A percentile compares a stretch with the other conserved stretches of the same genome.
These are phyloP conservation scores for Candida loeiensis DNA, from an alignment of 805 yeast genomes.

Conservation along the genomic window DNA sequence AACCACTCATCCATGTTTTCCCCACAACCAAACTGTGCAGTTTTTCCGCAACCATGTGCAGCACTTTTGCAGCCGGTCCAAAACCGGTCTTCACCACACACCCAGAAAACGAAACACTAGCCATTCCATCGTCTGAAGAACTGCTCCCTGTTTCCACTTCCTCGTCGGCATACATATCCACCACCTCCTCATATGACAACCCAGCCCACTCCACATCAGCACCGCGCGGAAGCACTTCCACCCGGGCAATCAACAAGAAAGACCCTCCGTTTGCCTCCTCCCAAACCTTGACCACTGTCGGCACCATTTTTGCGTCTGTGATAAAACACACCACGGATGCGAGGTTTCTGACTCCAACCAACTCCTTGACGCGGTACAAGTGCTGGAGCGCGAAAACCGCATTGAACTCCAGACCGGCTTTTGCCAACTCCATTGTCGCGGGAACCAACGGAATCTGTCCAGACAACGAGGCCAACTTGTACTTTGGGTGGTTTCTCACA, in stretches of 20 bases:
- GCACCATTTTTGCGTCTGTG: slow-evolving; percentile 29
- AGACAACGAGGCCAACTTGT: slow-evolving; percentile 59
- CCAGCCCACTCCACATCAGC: slow-evolving; percentile 81
- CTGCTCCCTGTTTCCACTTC: slow-evolving; percentile 16
- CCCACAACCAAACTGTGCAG: neutral
- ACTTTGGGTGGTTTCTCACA: slow-evolving; percentile 21
- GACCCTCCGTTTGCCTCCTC: slow-evolving; percentile 19
- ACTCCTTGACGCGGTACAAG: slow-evolving; percentile 57
- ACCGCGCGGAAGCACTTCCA: slow-evolving; percentile 55
- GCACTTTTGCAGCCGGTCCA: neutral
- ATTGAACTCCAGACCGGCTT: slow-evolving; percentile 21
- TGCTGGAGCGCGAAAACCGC: slow-evolving; percentile 69
- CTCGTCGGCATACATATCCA: slow-evolving; percentile 38
- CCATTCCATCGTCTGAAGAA: neutral
- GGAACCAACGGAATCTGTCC: slow-evolving; percentile 93
- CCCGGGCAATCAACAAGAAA: slow-evolving; percentile 49
- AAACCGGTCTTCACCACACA: neutral
- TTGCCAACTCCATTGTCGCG: slow-evolving; percentile 51
- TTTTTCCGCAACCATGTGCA: neutral
- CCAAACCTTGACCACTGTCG: slow-evolving; percentile 43
- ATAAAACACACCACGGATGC: slow-evolving; percentile 55
- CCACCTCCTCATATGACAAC: slow-evolving; percentile 39
- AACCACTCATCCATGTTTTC: neutral
- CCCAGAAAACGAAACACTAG: neutral
- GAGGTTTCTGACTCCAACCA: slow-evolving; percentile 45